Percentiles rank a stretch among this genome's conserved stretches.
Conservation (phyloP, 1,284 basidiomycete species). For the Ustilago shanxiensis region DNA sequence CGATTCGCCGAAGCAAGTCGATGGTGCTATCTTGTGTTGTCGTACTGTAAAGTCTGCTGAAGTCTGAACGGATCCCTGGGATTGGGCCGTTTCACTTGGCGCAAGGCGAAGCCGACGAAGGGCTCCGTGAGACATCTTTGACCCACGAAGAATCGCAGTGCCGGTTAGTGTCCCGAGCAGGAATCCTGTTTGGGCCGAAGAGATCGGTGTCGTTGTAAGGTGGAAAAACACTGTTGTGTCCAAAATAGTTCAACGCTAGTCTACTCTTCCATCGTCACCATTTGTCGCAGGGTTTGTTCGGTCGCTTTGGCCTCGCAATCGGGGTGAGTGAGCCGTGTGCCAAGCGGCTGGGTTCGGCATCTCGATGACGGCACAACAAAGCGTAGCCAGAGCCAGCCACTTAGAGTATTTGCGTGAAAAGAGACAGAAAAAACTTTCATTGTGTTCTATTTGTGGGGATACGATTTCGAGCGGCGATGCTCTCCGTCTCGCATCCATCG, state of each 20-base stretch:
- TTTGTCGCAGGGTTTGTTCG: not conserved
- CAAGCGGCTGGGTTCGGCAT: slow-evolving; percentile 7
- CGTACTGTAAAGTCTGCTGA: not conserved
- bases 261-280: not conserved
- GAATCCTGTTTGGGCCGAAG: not conserved
- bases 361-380: not conserved
- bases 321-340: slow-evolving; percentile 1
- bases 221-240: not conserved
- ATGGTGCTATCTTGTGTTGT: not conserved
- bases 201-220: not conserved
- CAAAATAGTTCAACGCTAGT: not conserved
- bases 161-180: not conserved
- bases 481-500: not conserved
- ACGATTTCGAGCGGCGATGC: slow-evolving; percentile 7
- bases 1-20: not conserved
- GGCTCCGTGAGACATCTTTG: not conserved
- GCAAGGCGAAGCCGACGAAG: slow-evolving; percentile 1
- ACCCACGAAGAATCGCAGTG: not conserved
- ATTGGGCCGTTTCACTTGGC: not conserved
- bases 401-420: slow-evolving; percentile 5
- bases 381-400: not conserved
- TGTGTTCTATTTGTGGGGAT: not conserved
- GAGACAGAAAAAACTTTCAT: not conserved
- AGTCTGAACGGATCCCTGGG: not conserved
- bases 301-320: no score